These are phyloP conservation scores for Pseudogymnoascus sp. DNA, from an alignment of 2,329 filamentous ascomycete species.

Conservation along the genomic window DNA sequence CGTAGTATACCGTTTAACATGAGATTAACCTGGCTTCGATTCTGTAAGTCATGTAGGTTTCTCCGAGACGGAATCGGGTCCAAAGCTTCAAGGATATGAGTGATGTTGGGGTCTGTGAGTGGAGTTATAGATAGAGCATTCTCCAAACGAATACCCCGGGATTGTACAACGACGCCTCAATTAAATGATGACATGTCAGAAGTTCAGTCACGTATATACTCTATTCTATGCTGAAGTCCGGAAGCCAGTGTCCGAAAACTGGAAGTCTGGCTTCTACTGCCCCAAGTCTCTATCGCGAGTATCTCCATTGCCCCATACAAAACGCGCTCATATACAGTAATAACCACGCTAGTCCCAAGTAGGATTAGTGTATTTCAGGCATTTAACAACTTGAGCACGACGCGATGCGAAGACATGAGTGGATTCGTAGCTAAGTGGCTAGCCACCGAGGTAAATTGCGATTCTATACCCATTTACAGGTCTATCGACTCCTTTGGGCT, in stretches of 20 bases:
- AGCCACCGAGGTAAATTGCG: slow-evolving; percentile 3
- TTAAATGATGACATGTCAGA: neutral
- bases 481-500: slow-evolving; percentile 1
- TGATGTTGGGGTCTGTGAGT: neutral
- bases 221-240: neutral
- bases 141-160: neutral
- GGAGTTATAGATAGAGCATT: neutral
- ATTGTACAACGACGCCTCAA: neutral
- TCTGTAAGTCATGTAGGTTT: slow-evolving; percentile 5
- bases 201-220: neutral
- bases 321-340: neutral
- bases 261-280: neutral
- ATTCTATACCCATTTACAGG: neutral
- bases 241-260: no score
- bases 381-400: neutral
- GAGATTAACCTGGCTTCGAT: slow-evolving; percentile 1
- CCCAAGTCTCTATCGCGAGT: neutral
- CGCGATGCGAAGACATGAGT: slow-evolving; percentile 7
- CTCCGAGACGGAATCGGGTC: neutral
- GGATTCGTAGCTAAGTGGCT: slow-evolving; percentile 3
- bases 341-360: neutral
- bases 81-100: slow-evolving; percentile 6
- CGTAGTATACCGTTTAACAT: slow-evolving; percentile 1
- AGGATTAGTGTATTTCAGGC: neutral
- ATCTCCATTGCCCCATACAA: neutral